A percentile compares a stretch with the other conserved stretches of the same genome.
These are phyloP conservation scores for Cyathus striatus DNA, from an alignment of 768 basidiomycete species.

Conservation along the genomic window DNA sequence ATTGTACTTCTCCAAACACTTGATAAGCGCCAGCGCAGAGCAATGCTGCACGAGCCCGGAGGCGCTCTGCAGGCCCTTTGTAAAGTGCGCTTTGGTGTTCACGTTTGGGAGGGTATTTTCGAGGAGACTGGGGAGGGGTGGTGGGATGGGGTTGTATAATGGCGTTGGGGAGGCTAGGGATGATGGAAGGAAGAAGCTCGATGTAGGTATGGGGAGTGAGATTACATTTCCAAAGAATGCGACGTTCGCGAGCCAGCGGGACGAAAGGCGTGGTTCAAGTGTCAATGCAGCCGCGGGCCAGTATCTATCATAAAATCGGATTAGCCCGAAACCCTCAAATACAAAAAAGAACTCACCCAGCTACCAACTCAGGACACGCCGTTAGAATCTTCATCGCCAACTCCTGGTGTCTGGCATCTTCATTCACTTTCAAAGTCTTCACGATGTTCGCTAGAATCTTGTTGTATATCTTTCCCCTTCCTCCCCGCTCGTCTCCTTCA, in stretches of 20 bases:
- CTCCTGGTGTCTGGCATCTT: constrained; percentile 82
- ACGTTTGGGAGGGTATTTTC: constrained; percentile 76
- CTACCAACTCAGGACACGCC: constrained; percentile 83
- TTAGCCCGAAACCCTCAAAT: too few species aligned
- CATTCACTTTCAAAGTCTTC: constrained; percentile 77
- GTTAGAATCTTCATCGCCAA: constrained; percentile 74
- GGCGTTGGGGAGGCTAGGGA: constrained; percentile 8
- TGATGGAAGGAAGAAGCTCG: constrained; percentile 53
- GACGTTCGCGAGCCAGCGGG: constrained; percentile 89
- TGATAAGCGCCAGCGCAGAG: constrained; percentile 71
- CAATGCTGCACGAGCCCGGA: constrained; percentile 82
- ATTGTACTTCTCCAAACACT: constrained; percentile 70
- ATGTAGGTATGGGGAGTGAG: constrained; percentile 64
- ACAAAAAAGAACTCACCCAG: constrained; percentile 46
- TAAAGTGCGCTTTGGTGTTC: constrained; percentile 67
- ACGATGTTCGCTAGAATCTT: constrained; percentile 77
- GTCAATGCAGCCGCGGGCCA: constrained; percentile 68
- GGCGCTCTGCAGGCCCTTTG: constrained; percentile 73
- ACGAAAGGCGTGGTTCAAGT: constrained; percentile 81
- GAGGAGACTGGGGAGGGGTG: constrained; percentile 63
- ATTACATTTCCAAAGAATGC: constrained; percentile 77
- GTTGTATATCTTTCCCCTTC: constrained; percentile 61
- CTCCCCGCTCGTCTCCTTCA: constrained; percentile 30
- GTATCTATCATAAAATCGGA: constrained; percentile 41
- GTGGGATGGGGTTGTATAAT: constrained; percentile 68